Conservation (phyloP, 768 basidiomycete genomes). For the Suillus ampliporus region DNA sequence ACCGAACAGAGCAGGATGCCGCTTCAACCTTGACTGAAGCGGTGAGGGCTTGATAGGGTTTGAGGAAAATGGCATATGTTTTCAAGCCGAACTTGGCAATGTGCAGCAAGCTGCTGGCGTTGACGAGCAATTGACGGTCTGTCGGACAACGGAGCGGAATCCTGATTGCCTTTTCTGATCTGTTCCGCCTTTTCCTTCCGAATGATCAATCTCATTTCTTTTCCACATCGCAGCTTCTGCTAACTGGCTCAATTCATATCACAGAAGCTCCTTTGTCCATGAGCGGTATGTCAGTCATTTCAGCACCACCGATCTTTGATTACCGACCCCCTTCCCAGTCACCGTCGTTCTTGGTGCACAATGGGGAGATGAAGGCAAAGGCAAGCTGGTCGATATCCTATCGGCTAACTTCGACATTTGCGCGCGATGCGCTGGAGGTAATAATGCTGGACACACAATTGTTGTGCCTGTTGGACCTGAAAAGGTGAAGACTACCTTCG, state of each 20-base stretch:
- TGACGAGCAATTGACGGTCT: not conserved
- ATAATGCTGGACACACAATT: conserved; percentile 99
- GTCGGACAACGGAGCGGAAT: not conserved
- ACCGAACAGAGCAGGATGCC: conserved; percentile 79
- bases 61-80: conserved; percentile 56
- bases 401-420: conserved; percentile 90
- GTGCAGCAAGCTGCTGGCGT: not conserved
- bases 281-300: conserved; percentile 25
- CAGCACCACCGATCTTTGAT: conserved; percentile 13
- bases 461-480: conserved; percentile 77
- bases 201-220: conserved; percentile 4
- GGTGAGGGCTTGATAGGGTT: conserved; percentile 49
- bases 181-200: too few species aligned
- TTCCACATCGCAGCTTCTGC: conserved; percentile 11
- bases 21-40: conserved; percentile 52
- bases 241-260: not conserved
- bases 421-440: conserved; percentile 96
- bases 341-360: conserved; percentile 87
- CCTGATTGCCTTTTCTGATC: not conserved
- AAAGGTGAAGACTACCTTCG: conserved; percentile 80
- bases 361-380: conserved; percentile 95
- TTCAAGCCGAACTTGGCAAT: not conserved
- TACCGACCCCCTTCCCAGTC: conserved; percentile 37
- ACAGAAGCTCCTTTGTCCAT: conserved; percentile 19
- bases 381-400: conserved; percentile 97